Conservation (phyloP, 1,284 basidiomycete species). For the Cryptococcus sp. region DNA sequence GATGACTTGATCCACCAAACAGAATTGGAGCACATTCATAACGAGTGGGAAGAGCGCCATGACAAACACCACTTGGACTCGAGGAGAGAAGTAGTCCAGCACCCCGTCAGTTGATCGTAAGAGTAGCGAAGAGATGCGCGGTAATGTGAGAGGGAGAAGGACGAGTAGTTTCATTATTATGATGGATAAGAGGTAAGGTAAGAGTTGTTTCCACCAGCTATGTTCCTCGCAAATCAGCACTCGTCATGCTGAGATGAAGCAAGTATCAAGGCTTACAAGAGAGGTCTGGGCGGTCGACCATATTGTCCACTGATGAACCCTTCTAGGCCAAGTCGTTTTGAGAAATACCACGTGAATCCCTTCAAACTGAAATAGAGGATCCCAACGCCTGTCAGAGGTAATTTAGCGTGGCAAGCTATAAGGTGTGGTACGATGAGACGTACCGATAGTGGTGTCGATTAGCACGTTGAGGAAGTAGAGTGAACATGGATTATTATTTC, state of each 20-base stretch:
- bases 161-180: slow-evolving; percentile 90
- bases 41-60: slow-evolving; percentile 92
- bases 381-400: slow-evolving; percentile 67
- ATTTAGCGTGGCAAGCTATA: background rate
- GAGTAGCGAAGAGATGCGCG: slow-evolving; percentile 66
- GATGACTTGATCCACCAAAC: slow-evolving; percentile 53
- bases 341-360: slow-evolving; percentile 66
- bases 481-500: slow-evolving; percentile 78
- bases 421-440: slow-evolving; percentile 31
- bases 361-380: slow-evolving; percentile 81
- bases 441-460: slow-evolving; percentile 90
- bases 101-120: slow-evolving; percentile 77
- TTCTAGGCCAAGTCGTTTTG: slow-evolving; percentile 65
- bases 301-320: slow-evolving; percentile 87
- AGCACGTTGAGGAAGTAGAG: slow-evolving; percentile 93
- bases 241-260: background rate
- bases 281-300: slow-evolving; percentile 65
- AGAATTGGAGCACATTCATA: slow-evolving; percentile 82
- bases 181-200: slow-evolving; percentile 79
- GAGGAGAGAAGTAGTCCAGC: slow-evolving; percentile 71
- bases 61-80: slow-evolving; percentile 78
- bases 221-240: slow-evolving; percentile 42
- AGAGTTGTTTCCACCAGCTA: slow-evolving; percentile 81
- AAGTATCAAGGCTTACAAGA: slow-evolving; percentile 30
- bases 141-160: slow-evolving; percentile 64